Conservation (phyloP, 2,329 filamentous ascomycete genomes). For the Fragosphaeria purpurea region DNA sequence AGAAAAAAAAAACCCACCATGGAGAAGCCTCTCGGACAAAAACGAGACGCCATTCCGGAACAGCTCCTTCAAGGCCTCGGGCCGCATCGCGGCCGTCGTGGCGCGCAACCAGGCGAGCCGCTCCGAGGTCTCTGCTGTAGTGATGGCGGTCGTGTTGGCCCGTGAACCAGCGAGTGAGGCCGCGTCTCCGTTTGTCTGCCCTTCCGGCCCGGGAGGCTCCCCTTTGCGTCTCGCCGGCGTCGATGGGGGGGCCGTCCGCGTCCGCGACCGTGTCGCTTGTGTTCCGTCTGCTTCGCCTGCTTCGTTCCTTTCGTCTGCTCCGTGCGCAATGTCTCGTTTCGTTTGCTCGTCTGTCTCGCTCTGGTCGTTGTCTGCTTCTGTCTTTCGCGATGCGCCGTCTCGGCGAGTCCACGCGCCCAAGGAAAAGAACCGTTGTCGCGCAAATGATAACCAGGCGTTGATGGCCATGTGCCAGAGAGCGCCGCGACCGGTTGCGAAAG, state of each 20-base stretch:
- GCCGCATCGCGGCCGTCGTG: constrained; percentile 10
- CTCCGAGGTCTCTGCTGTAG: background rate
- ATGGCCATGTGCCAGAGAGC: constrained; percentile 8
- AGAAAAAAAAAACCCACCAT: background rate
- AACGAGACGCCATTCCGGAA: constrained; percentile 12
- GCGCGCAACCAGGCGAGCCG: constrained; percentile 8
- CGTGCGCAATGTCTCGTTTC: too few species aligned
- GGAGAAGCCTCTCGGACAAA: constrained; percentile 9
- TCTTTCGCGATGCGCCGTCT: background rate
- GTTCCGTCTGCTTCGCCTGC: too few species aligned
- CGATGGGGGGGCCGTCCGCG: too few species aligned
- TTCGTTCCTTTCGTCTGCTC: too few species aligned
- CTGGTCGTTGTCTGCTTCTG: background rate
- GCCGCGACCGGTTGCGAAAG: background rate
- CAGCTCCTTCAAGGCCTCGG: constrained; percentile 9
- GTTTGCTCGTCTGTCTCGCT: too few species aligned
- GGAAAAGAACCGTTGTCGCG: background rate
- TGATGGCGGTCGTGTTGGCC: background rate
- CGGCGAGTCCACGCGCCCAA: too few species aligned
- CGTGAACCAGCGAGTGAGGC: too few species aligned
- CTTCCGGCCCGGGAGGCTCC: too few species aligned
- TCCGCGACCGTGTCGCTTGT: too few species aligned
- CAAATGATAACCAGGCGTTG: background rate
- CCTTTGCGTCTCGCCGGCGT: too few species aligned
- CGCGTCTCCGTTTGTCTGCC: too few species aligned